Conservation (phyloP, 1,284 basidiomycete species). For the Mycena sp. region DNA sequence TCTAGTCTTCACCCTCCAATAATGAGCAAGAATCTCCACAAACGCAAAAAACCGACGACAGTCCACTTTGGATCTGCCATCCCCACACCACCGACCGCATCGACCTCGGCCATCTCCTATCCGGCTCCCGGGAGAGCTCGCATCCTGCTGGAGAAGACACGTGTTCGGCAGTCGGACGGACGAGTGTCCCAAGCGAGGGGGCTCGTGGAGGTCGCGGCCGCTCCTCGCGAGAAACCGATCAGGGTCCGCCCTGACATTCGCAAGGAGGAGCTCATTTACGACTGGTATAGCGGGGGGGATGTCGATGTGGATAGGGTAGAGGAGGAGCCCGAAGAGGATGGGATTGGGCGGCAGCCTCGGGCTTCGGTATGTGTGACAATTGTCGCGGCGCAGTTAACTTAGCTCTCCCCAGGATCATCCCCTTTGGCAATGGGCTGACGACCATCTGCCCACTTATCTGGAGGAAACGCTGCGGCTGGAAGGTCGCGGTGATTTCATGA, state of each 20-base stretch:
- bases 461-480: constrained; percentile 11
- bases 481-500: constrained; percentile 12
- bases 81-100: no score
- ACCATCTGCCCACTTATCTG: neutral
- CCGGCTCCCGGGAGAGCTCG: no score
- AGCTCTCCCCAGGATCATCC: constrained; percentile 16
- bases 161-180: neutral
- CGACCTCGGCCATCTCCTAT: no score
- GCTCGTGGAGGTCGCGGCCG: neutral
- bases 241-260: neutral
- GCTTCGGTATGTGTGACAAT: neutral
- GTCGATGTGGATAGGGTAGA: neutral
- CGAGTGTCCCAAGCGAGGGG: neutral
- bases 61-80: no score
- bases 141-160: no score
- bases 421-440: constrained; percentile 12
- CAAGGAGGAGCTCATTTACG: neutral
- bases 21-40: no score
- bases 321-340: neutral
- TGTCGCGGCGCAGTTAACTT: no score
- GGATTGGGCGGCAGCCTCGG: neutral
- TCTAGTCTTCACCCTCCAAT: no score
- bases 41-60: no score
- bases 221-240: neutral
- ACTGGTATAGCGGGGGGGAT: neutral